Percentiles rank a stretch among this genome's conserved stretches.
These are phyloP conservation scores for Pittosporum tobira DNA, from an alignment of 129 eudicot species.

Conservation along the genomic window DNA sequence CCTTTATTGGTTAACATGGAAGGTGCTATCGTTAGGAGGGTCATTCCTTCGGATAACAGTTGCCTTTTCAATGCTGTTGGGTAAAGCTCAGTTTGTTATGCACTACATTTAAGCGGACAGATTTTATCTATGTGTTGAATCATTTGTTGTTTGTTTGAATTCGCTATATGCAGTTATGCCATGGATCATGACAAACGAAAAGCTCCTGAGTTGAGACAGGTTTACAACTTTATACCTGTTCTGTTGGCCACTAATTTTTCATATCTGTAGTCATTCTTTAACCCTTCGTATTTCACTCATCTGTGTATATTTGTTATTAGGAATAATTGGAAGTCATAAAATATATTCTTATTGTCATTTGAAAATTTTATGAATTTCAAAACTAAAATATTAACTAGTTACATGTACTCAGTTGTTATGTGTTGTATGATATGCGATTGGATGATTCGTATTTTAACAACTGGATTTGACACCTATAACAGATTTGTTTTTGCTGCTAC, in stretches of 20 bases:
- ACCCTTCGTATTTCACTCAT: too few relatives aligned
- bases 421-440: neutral
- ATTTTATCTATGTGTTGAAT: neutral
- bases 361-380: neutral
- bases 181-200: slow-evolving; percentile 88
- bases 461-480: neutral
- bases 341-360: neutral
- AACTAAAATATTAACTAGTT: neutral
- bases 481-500: neutral
- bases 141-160: slow-evolving; percentile 1
- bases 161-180: slow-evolving; percentile 47
- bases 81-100: slow-evolving; percentile 27
- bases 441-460: neutral
- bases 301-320: neutral
- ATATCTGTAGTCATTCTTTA: neutral
- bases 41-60: slow-evolving; percentile 95
- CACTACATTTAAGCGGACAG: neutral
- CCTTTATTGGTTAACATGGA: slow-evolving; percentile 42
- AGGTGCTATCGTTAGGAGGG: slow-evolving; percentile 72
- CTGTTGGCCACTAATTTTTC: neutral
- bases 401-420: neutral
- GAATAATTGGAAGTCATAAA: neutral
- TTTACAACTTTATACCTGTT: slow-evolving; percentile 12
- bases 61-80: slow-evolving; percentile 97
- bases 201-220: slow-evolving; percentile 90